Conservation (phyloP, 2,329 filamentous ascomycete species). For the Plenodomus tracheiphilus region DNA sequence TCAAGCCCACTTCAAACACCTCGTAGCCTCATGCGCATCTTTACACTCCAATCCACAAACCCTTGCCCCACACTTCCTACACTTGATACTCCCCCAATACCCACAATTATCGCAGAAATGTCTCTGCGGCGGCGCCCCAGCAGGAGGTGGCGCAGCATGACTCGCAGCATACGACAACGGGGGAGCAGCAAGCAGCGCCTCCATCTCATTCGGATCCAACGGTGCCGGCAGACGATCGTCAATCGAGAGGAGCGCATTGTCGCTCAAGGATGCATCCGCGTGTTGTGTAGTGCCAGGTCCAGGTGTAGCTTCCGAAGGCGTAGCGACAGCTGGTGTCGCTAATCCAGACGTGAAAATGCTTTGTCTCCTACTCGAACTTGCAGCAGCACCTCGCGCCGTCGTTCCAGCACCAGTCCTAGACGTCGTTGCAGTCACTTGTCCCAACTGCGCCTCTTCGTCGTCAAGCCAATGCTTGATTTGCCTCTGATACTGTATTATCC, state of each 20-base stretch:
- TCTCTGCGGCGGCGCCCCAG: constrained; percentile 56
- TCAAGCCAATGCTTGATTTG: constrained; percentile 82
- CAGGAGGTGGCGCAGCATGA: constrained; percentile 46
- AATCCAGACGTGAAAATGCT: constrained; percentile 24
- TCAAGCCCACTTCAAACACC: constrained; percentile 50
- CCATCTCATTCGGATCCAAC: constrained; percentile 65
- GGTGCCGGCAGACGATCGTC: constrained; percentile 60
- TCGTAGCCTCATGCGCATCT: constrained; percentile 70
- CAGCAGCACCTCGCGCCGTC: constrained; percentile 18
- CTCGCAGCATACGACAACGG: constrained; percentile 71
- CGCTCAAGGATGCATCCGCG: constrained; percentile 18
- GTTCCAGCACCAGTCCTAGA: constrained; percentile 16
- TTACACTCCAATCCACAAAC: constrained; percentile 79
- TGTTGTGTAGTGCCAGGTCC: constrained; percentile 15
- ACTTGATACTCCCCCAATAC: constrained; percentile 77
- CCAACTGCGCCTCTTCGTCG: constrained; percentile 72
- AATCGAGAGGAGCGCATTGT: constrained; percentile 59
- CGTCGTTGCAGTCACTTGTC: constrained; percentile 48
- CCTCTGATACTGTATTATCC: constrained; percentile 79
- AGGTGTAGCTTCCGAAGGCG: constrained; percentile 33
- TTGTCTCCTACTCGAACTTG: constrained; percentile 23
- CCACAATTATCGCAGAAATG: constrained; percentile 79
- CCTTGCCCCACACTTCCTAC: constrained; percentile 75
- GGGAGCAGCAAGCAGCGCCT: constrained; percentile 64
- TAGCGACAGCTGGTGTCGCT: constrained; percentile 23